These are phyloP conservation scores for Chlorencoelia australis DNA, from an alignment of 2,329 filamentous ascomycete genomes.

Conservation along the genomic window DNA sequence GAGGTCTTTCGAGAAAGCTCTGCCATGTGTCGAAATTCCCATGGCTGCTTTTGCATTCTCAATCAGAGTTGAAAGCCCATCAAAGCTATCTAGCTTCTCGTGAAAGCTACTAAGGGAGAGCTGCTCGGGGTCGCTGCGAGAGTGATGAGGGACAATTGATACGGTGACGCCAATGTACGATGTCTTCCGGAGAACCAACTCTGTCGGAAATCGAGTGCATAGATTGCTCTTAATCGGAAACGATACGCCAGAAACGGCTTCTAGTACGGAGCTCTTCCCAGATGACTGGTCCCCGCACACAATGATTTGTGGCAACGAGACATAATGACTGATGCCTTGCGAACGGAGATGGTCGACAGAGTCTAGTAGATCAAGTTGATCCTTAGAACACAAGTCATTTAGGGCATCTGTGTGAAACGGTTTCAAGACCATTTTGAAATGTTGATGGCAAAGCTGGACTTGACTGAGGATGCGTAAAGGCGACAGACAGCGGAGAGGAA, in stretches of 20 bases:
- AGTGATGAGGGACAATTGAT: constrained; percentile 14
- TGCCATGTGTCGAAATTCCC: constrained; percentile 16
- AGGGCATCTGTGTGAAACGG: constrained; percentile 12
- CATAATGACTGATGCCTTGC: constrained; percentile 21
- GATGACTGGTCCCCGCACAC: constrained; percentile 32
- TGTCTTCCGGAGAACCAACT: constrained; percentile 29
- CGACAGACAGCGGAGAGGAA: neutral
- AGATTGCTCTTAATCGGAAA: constrained; percentile 32
- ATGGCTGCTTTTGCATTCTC: constrained; percentile 15
- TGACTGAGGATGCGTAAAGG: constrained; percentile 2
- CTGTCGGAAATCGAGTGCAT: constrained; percentile 35
- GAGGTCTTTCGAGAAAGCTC: constrained; percentile 18
- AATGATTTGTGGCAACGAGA: constrained; percentile 27
- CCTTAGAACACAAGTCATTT: constrained; percentile 14
- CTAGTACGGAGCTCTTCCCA: constrained; percentile 29
- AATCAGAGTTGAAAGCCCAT: constrained; percentile 13
- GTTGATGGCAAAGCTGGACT: neutral
- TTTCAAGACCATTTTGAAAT: constrained; percentile 4
- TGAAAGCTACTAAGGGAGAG: constrained; percentile 11
- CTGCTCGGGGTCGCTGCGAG: constrained; percentile 12
- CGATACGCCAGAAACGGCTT: constrained; percentile 29
- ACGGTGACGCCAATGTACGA: constrained; percentile 8
- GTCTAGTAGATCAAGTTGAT: constrained; percentile 20
- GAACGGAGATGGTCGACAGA: constrained; percentile 21
- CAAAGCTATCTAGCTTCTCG: constrained; percentile 14